Conservation (phyloP, 306 rosid genomes). For the Prunus fruticosa region DNA sequence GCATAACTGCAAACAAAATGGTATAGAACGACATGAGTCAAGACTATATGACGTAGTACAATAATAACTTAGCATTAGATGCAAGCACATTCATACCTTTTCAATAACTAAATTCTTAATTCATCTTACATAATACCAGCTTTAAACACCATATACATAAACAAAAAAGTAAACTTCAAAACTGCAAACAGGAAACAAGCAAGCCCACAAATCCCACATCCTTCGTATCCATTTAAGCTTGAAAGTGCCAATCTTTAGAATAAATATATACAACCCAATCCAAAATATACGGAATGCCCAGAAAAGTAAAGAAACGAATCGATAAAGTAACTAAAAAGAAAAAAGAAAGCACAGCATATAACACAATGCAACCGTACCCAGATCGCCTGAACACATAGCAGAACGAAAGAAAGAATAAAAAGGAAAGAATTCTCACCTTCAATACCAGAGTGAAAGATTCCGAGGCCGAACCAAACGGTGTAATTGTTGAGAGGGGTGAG, state of each 20-base stretch:
- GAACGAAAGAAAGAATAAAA: not conserved
- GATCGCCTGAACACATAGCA: conserved; percentile 18
- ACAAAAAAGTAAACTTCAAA: not conserved
- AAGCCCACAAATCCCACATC: not conserved
- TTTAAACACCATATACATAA: not conserved
- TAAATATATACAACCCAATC: not conserved
- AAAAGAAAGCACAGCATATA: not conserved
- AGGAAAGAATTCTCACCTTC: conserved; percentile 49
- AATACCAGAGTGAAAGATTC: conserved; percentile 93
- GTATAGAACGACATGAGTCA: not conserved
- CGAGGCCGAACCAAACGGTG: conserved; percentile 78
- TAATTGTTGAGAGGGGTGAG: conserved; percentile 86
- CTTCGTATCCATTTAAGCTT: not conserved
- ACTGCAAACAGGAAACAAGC: not conserved
- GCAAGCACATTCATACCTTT: not conserved
- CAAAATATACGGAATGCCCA: not conserved
- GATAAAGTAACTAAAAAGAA: not conserved
- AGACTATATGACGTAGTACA: not conserved
- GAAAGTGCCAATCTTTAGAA: not conserved
- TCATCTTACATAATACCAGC: too few species aligned
- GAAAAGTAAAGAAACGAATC: not conserved
- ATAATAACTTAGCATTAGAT: not conserved
- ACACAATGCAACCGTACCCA: not conserved
- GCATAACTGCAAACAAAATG: not conserved
- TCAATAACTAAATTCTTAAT: not conserved